Evolutionary conservation across 805 yeast species (phyloP), one percentile per base, ranked within the genome.

Genomic region (Wickerhamomyces mucosus): DNA sequence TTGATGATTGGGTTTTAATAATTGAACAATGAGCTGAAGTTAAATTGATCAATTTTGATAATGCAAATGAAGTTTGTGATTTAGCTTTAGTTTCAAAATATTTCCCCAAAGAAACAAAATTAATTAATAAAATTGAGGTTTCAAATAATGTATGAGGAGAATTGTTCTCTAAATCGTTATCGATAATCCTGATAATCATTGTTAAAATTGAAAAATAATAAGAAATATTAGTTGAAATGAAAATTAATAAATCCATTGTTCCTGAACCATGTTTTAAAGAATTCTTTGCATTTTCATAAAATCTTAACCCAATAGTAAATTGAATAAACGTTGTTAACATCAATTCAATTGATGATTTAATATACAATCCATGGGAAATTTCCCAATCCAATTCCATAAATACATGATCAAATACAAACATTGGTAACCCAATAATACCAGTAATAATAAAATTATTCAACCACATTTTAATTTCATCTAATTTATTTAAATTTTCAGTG

Each of bases 221-320:
- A 5, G 96, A 83, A 15, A 81, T 74, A 29, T 78, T 58, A 0
- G 96, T 86, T 4, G 96, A 84, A 15, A 82, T 63, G 32, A 81
- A 76, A 22, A 92, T 86, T 37, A 92, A 63, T 3, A 89, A 81
- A 55, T 92, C 98, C 98, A 92, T 94, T 7, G 89, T 85, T 8
- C 78, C 78, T 16, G 83, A 75, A 6, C 76, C 68, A 46, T 82
- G 86, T 32, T 63, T 63, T 15, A 86, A 36, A 6, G 95, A 78
- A 21, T 67, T 69, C 49, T 57, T 65, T 7, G 92, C 72, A 34
- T 83, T 78, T 29, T 55, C 58, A 55, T 75, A 75, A 48, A 86
- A 92, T 21, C 67, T 62, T 6, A 59, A 45, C 0, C 95, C 96
- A n/a, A 85, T 58, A 40, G 44, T 46, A 32, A 45, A 71, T 48